Base-by-base conservation (phyloP, 1,139 yeast genomes). In the Saccharomyces hybrid region DNA sequence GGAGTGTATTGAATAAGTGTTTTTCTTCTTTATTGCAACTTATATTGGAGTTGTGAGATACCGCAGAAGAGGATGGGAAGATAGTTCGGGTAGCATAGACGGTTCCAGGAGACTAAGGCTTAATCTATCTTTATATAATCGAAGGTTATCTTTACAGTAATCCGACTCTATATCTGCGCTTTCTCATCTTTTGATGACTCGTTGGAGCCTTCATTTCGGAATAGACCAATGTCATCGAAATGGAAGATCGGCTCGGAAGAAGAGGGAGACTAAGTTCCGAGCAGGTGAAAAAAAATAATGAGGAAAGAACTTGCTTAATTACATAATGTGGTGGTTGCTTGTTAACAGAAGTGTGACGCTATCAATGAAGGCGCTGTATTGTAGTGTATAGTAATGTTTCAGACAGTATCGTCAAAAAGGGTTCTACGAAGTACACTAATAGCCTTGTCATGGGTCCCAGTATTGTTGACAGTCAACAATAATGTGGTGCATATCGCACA, bases 401-500 rank as follows among this genome's bases (percentile, higher is more conserved):
- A 11, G 14, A 11, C 34, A 31, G 13, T 9, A 31, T 31, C 34
- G 13, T 29, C 32, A 11, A 31, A 31, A 31, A 31, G 34, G 13
- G 34, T 31, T 31, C 34, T 31, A 31, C 34, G 13, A 11, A 31
- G 34, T 11, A 31, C 34, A 13, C 14, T 31, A 31, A 31, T 31
- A 31, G 34, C 34, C 13, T 11, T 31, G 13, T 31, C 80, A 4
- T 90, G 97, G 97, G 72, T 89, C 46, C 97, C 97, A 0, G 97
- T 90, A 51, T 71, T 79, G 23, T 79, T 84, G 62, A 80, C 88
- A 0, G 73, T 86, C 60, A 79, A 83, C 38, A 88, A 86, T 62
- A 89, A 87, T 68, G 82, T 83, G 5, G 82, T 81, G 54, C 90
- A 83, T 68, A 78, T 91, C 16, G 88, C 89, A 19, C 81, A 82